Evolutionary conservation across 495 filamentous ascomycete species (phyloP).

Genomic region (Cercophora newfieldiana): DNA sequence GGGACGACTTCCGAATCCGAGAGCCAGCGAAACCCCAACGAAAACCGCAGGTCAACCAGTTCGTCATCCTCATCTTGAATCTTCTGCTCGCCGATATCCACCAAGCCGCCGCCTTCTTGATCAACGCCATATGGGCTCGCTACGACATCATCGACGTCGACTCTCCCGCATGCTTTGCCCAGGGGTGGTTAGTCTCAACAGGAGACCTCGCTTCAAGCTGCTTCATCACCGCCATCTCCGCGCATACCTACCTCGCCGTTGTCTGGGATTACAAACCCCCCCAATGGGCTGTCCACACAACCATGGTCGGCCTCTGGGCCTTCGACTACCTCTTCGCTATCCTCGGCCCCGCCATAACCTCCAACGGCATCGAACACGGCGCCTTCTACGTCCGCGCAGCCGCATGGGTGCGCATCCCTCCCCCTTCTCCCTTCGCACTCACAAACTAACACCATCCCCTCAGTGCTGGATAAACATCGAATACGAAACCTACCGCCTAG

Average conservation of each 20-base stretch:
- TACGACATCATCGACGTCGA: slow-evolving; percentile 57
- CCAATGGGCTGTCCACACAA: slow-evolving; percentile 51
- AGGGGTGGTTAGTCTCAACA: slow-evolving; percentile 70
- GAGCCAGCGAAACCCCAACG: background rate
- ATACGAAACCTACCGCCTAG: slow-evolving; percentile 63
- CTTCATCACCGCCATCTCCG: slow-evolving; percentile 68
- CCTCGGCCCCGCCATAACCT: slow-evolving; percentile 51
- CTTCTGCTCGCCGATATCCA: slow-evolving; percentile 73
- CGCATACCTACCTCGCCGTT: slow-evolving; percentile 68
- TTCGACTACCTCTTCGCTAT: slow-evolving; percentile 60
- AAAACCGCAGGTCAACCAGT: slow-evolving; percentile 59
- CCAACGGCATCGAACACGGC: slow-evolving; percentile 45
- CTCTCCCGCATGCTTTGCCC: slow-evolving; percentile 61
- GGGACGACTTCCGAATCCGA: background rate
- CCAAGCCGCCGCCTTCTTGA: slow-evolving; percentile 65
- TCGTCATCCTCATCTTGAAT: slow-evolving; percentile 71
- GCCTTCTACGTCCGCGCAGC: slow-evolving; percentile 63
- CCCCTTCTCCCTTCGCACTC: slow-evolving; percentile 10
- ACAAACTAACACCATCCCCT: background rate
- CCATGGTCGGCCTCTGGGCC: slow-evolving; percentile 56
- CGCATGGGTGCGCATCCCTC: slow-evolving; percentile 56
- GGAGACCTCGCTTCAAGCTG: slow-evolving; percentile 70
- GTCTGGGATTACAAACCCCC: slow-evolving; percentile 59
- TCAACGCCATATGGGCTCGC: slow-evolving; percentile 62
- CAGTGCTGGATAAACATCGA: slow-evolving; percentile 71